Evolutionary conservation across 225 moss, liverwort and hornwort genomes (phyloP).

Genomic region (Polytrichum formosum): DNA sequence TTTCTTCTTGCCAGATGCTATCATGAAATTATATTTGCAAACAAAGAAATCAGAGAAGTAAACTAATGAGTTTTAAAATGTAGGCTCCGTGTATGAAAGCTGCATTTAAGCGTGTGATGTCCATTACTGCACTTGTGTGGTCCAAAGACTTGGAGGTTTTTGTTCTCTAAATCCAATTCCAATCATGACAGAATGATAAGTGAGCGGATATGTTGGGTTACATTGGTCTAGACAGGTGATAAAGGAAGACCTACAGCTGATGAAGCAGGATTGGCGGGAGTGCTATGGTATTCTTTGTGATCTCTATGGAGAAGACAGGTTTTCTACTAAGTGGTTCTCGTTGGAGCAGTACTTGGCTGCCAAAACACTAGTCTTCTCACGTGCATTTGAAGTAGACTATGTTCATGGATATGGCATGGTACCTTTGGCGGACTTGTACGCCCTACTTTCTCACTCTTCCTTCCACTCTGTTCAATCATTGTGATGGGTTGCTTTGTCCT

Average conservation of each 20-base stretch:
- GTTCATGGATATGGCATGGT: conserved; percentile 85
- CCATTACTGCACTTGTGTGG: too few species aligned
- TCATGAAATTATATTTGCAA: too few species aligned
- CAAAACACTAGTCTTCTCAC: conserved; percentile 68
- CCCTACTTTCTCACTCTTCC: conserved; percentile 21
- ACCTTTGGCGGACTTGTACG: conserved; percentile 92
- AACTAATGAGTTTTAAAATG: too few species aligned
- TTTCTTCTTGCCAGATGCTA: too few species aligned
- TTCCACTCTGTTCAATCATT: conserved; percentile 1
- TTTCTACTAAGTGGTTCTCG: conserved; percentile 71
- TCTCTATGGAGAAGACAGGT: conserved; percentile 43
- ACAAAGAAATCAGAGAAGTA: too few species aligned
- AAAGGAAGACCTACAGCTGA: conserved; percentile 62
- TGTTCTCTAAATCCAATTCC: too few species aligned
- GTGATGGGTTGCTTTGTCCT: not conserved
- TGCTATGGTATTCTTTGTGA: conserved; percentile 53
- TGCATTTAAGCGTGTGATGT: not conserved
- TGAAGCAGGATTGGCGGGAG: conserved; percentile 83
- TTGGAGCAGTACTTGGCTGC: conserved; percentile 67
- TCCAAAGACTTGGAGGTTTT: too few species aligned
- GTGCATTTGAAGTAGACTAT: conserved; percentile 85
- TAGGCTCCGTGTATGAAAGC: not conserved
- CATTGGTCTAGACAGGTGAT: conserved; percentile 69
- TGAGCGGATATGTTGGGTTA: conserved; percentile 7
- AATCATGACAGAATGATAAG: conserved; percentile 1